Evolutionary conservation across 768 basidiomycete species (phyloP).

Genomic region (Sporobolomyces roseus): DNA sequence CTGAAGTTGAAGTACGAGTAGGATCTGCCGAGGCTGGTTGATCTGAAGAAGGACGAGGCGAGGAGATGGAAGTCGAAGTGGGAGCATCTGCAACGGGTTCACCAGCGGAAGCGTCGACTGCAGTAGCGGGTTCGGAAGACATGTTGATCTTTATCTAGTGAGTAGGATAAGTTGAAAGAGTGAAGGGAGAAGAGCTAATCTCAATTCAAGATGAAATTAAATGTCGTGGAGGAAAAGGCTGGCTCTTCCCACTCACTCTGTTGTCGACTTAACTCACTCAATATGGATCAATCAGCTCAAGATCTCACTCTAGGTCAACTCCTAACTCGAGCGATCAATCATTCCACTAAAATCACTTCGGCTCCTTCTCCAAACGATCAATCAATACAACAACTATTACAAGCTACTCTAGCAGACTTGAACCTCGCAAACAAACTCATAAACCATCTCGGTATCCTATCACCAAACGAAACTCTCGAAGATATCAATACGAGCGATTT

Average conservation of each 20-base stretch:
- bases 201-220: no score
- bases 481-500: constrained; percentile 76
- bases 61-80: no score
- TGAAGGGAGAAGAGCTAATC: neutral
- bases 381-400: constrained; percentile 58
- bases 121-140: constrained; percentile 17
- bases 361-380: constrained; percentile 30
- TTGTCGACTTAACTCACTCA: neutral
- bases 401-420: constrained; percentile 59
- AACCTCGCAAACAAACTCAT: constrained; percentile 58
- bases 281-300: neutral
- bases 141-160: neutral
- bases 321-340: constrained; percentile 23
- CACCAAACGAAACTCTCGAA: constrained; percentile 73
- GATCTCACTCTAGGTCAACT: constrained; percentile 36
- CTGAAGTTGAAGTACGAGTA: constrained; percentile 7
- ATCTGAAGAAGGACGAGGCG: constrained; percentile 7
- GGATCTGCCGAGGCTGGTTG: no score
- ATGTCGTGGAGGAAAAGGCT: neutral
- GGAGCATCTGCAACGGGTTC: constrained; percentile 14
- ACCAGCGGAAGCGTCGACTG: constrained; percentile 18
- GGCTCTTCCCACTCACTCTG: neutral
- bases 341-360: neutral
- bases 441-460: constrained; percentile 66
- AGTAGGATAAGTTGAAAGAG: neutral